Evolutionary conservation across 257 asterid species (phyloP), one percentile per base, ranked within the genome.

Genomic region (Dorcoceras hygrometricum): DNA sequence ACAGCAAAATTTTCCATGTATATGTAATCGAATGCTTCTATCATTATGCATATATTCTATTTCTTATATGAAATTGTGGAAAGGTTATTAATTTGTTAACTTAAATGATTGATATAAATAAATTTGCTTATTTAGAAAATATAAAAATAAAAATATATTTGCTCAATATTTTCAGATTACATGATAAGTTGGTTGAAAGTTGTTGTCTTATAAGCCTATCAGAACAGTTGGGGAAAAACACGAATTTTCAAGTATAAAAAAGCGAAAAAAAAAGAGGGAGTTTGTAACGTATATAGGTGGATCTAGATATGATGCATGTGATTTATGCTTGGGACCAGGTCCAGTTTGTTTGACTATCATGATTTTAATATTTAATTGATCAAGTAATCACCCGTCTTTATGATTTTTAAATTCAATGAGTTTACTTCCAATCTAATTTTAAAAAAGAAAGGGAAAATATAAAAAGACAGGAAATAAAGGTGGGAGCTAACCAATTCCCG

Each of bases 241-340:
- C 1, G 3, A 0, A 31, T 31, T 31, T 31, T 31, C 6, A 8
- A 31, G 7, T 8, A 34, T 3, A 39, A 39, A 39, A 39, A 39
- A 11, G 16, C 46, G 20, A 59, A 31, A 29, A 2, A 51, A 36
- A 34, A 26, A 32, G 50, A 51, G 31, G 26, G 73, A 77, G 78
- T 18, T 67, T 65, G 57, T 28, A 1, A 3, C 7, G 56, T 18
- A 62, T 67, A 57, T 72, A 56, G 50, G 50, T 22, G 11, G 48
- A 50, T 27, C 69, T 57, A 73, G 36, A 73, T 69, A 57, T 71
- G 20, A 24, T 77, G 79, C 66, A 72, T 77, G 67, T 31, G 62
- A 67, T 58, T 28, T 53, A 73, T 70, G 75, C 51, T 24, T 27
- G 12, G 61, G 70, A 46, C 62, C 65, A 62, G 10, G 31, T 27